Conservation (phyloP, 441 rosid species). For the Gossypium laxum region DNA sequence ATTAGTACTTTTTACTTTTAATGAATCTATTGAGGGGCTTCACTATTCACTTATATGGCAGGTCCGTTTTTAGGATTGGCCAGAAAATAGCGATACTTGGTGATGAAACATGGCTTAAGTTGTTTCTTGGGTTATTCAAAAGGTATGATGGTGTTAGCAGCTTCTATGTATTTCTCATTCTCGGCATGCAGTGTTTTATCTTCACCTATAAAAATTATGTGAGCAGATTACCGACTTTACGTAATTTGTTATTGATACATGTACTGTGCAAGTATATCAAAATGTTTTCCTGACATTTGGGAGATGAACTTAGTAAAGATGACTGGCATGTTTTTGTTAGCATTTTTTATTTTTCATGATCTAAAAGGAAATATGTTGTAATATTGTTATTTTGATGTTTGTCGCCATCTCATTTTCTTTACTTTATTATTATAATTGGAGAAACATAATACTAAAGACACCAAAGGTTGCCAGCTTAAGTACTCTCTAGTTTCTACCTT, state of each 20-base stretch:
- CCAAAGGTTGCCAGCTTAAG: neutral
- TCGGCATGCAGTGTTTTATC: neutral
- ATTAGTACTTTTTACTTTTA: neutral
- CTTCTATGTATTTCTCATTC: slow-evolving; percentile 57
- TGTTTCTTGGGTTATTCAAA: slow-evolving; percentile 65
- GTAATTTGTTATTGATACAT: slow-evolving; percentile 28
- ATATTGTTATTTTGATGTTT: neutral
- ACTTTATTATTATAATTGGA: neutral
- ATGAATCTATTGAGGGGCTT: neutral
- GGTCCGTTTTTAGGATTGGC: slow-evolving; percentile 62
- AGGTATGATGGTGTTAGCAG: slow-evolving; percentile 89
- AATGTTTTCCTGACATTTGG: slow-evolving; percentile 72
- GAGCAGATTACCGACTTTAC: neutral
- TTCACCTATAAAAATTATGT: neutral
- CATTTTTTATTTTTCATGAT: slow-evolving; percentile 7
- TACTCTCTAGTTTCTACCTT: neutral
- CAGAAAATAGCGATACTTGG: slow-evolving; percentile 87
- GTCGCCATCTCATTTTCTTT: neutral
- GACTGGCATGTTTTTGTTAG: slow-evolving; percentile 86
- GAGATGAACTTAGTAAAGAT: slow-evolving; percentile 46
- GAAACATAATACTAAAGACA: neutral
- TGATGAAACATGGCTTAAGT: slow-evolving; percentile 84
- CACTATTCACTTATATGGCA: slow-evolving; percentile 20
- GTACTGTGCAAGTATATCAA: slow-evolving; percentile 81
- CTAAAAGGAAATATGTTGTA: neutral